Conservation (phyloP, 2,329 filamentous ascomycete species). For the Colletotrichum lupini region DNA sequence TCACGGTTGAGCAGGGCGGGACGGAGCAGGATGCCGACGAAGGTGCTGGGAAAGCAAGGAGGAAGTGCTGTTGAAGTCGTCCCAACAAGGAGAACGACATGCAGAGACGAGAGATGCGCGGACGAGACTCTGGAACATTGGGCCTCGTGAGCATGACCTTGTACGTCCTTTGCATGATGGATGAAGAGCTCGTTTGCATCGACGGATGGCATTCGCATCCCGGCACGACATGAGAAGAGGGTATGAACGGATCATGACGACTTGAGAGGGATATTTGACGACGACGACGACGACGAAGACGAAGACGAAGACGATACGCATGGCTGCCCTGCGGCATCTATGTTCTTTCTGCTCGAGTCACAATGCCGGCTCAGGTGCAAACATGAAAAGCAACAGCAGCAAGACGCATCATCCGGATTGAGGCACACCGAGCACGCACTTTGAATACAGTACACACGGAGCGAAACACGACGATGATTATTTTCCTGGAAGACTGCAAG, state of each 20-base stretch:
- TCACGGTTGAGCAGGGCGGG: slow-evolving; percentile 58
- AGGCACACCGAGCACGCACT: background rate
- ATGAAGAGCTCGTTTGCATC: too few species aligned
- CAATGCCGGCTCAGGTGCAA: too few species aligned
- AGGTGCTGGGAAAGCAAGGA: slow-evolving; percentile 37
- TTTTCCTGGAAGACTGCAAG: background rate
- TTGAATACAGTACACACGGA: too few species aligned
- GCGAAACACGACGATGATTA: slow-evolving; percentile 5
- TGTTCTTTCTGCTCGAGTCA: too few species aligned
- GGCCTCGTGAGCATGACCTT: background rate
- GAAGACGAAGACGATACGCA: too few species aligned
- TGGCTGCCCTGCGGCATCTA: too few species aligned
- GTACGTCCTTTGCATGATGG: background rate
- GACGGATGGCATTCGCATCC: background rate
- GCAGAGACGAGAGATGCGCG: too few species aligned
- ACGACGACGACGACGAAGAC: background rate
- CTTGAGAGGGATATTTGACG: background rate
- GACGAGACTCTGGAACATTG: background rate
- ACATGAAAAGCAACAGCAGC: too few species aligned
- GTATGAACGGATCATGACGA: background rate
- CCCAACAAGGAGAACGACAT: too few species aligned
- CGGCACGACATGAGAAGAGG: background rate
- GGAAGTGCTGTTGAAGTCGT: slow-evolving; percentile 41
- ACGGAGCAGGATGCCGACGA: slow-evolving; percentile 39
- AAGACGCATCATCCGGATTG: background rate